These are phyloP conservation scores for Talaromyces albobiverticillius DNA, from an alignment of 2,329 filamentous ascomycete genomes.

Conservation along the genomic window DNA sequence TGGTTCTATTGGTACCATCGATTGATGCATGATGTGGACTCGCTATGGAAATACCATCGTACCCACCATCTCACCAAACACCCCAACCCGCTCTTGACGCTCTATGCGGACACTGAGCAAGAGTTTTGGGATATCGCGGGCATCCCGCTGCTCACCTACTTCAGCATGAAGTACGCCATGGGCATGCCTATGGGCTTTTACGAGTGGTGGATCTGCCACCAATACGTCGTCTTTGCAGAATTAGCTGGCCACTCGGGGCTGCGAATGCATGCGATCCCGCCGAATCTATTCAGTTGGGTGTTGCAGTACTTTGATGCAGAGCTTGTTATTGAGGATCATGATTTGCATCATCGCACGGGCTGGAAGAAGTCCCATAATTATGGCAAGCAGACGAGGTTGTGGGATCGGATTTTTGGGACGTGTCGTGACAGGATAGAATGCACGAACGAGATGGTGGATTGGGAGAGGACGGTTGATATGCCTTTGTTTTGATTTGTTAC, in stretches of 20 bases:
- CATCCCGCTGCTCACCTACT: conserved; percentile 36
- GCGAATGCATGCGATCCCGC: conserved; percentile 32
- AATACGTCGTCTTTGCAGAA: conserved; percentile 42
- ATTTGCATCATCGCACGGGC: conserved; percentile 32
- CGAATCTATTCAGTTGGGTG: conserved; percentile 31
- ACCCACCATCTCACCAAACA: conserved; percentile 44
- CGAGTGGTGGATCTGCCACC: conserved; percentile 44
- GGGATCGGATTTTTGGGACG: conserved; percentile 31
- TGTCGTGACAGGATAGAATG: conserved; percentile 32
- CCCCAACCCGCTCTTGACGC: conserved; percentile 36
- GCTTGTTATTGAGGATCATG: conserved; percentile 39
- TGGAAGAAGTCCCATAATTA: conserved; percentile 34
- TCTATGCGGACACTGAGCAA: conserved; percentile 40
- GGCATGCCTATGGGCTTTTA: conserved; percentile 44
- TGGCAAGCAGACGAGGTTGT: conserved; percentile 32
- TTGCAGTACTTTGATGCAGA: conserved; percentile 31
- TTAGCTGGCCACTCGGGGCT: conserved; percentile 40
- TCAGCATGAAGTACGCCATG: conserved; percentile 29
- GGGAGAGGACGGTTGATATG: conserved; percentile 18
- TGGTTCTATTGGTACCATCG: conserved; percentile 45
- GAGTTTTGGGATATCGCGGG: conserved; percentile 40
- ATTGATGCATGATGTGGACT: conserved; percentile 35
- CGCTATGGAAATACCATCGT: conserved; percentile 39
- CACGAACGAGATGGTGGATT: conserved; percentile 25
- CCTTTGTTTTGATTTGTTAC: conserved; percentile 19